Conservation (phyloP, 768 basidiomycete genomes). For the Rhizopogon roseolus region DNA sequence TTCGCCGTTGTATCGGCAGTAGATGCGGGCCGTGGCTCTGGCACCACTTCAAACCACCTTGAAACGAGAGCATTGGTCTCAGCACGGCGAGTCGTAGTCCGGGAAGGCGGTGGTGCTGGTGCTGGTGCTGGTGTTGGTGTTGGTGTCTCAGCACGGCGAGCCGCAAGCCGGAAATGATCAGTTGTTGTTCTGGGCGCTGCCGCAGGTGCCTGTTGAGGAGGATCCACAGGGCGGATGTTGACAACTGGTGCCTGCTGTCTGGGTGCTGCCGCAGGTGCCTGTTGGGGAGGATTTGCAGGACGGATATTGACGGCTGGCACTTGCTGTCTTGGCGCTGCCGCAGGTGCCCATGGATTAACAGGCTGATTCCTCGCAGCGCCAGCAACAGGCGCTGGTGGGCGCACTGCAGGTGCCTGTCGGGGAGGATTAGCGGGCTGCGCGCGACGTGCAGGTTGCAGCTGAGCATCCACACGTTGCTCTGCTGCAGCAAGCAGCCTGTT, state of each 20-base stretch:
- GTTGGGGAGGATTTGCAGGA: background rate
- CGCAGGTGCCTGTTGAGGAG: background rate
- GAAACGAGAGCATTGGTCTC: background rate
- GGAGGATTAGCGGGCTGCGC: slow-evolving; percentile 26
- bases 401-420: background rate
- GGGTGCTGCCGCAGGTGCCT: background rate
- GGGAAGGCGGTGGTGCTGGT: background rate
- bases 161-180: background rate
- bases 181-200: background rate
- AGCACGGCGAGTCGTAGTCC: background rate
- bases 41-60: background rate
- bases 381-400: slow-evolving; percentile 1
- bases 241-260: background rate
- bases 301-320: background rate
- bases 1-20: background rate
- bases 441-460: slow-evolving; percentile 29
- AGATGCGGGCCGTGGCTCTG: background rate
- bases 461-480: slow-evolving; percentile 37
- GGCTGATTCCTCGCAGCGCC: background rate
- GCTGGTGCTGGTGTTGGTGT: background rate
- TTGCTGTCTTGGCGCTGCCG: background rate
- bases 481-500: slow-evolving; percentile 32
- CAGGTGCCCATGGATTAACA: background rate
- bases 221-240: background rate
- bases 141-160: background rate